Base-by-base conservation (phyloP, 1,284 basidiomycete species). In the Cryptococcus depauperatus region DNA sequence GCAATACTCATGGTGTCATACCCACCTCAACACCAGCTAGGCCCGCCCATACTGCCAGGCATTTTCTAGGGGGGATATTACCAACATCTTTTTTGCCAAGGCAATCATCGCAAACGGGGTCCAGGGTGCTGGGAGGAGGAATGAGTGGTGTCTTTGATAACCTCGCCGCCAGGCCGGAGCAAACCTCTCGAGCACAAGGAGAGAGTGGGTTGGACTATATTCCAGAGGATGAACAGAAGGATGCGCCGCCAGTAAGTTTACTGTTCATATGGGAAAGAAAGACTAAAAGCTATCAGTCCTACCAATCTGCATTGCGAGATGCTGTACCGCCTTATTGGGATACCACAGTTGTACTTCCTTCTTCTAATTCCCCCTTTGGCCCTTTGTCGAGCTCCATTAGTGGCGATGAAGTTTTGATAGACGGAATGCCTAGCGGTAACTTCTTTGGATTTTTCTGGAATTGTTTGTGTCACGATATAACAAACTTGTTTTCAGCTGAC, bases 101-200 rank as follows among this genome's bases (percentile, higher is more conserved):
- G 61, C 23, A 67, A 57, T 29, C 57, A 23, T 52, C 57, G 61
- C 56, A 38, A 57, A 51, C 53, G 71, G 44, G 40, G 14, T 51
- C 44, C 16, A 46, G 57, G 29, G 50, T 58, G 0, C 42, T 61
- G 14, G 84, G 87, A 1, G 78, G 76, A 8, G 81, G 85, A 35
- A 91, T 93, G 59, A 91, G 95, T 59, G 93, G 93, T 11, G 92
- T 99, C 5, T 99, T 97, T 68, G 83, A 85, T 35, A 99, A 98
- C 64, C 81, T 99, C 29, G 83, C 80, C 51, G 95, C 93, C 0
- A 93, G 96, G 66, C 92, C 93, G 0, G 75, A 76, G 32, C 56
- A 51, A n/a, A 28, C 50, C 65, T 72, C 43, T 63, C 72, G 4
- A 65, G 76, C 23, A 66, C 76, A 71, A 55, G 33, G 73, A 73